Percentiles rank a stretch among this genome's conserved stretches.
phyloP scores from a whole-genome alignment of 805 yeast species.

The Cyberlindnera mycetangii region DNA sequence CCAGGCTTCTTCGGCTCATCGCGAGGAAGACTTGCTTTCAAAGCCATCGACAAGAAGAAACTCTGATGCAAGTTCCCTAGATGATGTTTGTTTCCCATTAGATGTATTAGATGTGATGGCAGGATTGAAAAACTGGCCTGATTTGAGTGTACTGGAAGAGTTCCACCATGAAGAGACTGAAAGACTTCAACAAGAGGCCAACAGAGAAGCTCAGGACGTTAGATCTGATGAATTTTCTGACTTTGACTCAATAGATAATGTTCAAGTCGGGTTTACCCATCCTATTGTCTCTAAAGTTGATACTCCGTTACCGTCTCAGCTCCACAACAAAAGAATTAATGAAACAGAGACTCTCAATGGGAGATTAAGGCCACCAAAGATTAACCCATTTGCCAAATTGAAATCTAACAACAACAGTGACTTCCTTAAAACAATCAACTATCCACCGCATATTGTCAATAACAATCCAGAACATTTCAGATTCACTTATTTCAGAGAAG shows the following conservation, averaged over 20 bases:
- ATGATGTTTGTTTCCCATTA: conserved; percentile 90
- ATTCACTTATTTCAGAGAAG: conserved; percentile 91
- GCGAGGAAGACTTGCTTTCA: conserved; percentile 35
- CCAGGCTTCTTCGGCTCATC: conserved; percentile 6
- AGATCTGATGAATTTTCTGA: conserved; percentile 31
- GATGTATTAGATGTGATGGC: conserved; percentile 25
- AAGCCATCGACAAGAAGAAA: conserved; percentile 41
- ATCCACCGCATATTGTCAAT: conserved; percentile 43
- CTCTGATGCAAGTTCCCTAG: conserved; percentile 67
- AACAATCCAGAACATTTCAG: conserved; percentile 58
- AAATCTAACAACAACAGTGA: conserved; percentile 32
- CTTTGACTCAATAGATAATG: conserved; percentile 27
- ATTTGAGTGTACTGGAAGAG: conserved; percentile 68
- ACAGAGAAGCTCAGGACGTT: conserved; percentile 36
- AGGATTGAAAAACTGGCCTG: conserved; percentile 70
- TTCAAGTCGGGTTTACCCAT: conserved; percentile 36
- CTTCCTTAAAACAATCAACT: conserved; percentile 29
- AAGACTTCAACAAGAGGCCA: conserved; percentile 41
- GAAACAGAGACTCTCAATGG: conserved; percentile 58
- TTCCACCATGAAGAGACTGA: conserved; percentile 68
- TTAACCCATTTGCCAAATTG: conserved; percentile 85
- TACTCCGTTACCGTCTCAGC: conserved; percentile 17
- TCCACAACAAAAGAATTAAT: conserved; percentile 44
- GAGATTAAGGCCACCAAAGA: conserved; percentile 69
- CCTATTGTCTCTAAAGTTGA: conserved; percentile 44